Evolutionary conservation across 2,329 filamentous ascomycete species (phyloP).

Genomic region (Aspergillus caelatus): DNA sequence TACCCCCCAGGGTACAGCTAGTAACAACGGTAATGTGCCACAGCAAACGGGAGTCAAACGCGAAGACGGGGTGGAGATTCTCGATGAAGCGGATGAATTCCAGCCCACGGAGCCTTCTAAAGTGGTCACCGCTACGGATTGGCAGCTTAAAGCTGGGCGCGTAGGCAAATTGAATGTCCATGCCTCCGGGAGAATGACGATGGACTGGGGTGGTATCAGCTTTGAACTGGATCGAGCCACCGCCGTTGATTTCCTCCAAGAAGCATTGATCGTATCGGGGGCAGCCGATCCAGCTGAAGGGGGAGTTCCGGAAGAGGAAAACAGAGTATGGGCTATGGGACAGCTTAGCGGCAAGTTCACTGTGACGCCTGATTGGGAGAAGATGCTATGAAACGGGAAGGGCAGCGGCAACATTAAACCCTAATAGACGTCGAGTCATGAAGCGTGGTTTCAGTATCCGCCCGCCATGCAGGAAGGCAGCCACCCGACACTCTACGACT

Average conservation of each 20-base stretch:
- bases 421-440: background rate
- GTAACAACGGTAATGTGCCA: conserved; percentile 6
- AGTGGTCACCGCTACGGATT: conserved; percentile 44
- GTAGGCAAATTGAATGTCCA: conserved; percentile 66
- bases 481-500: background rate
- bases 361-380: conserved; percentile 62
- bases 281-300: conserved; percentile 24
- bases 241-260: conserved; percentile 61
- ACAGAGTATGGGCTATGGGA: conserved; percentile 59
- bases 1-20: conserved; percentile 4
- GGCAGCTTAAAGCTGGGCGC: conserved; percentile 53
- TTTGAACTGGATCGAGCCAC: conserved; percentile 61
- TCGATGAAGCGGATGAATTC: conserved; percentile 23
- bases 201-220: conserved; percentile 65
- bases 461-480: background rate
- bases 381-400: conserved; percentile 43
- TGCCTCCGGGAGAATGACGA: conserved; percentile 61
- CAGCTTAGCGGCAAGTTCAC: conserved; percentile 68
- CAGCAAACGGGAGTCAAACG: conserved; percentile 31
- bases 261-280: conserved; percentile 53
- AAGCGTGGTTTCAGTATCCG: background rate
- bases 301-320: conserved; percentile 34
- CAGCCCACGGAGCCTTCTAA: conserved; percentile 25
- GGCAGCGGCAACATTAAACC: background rate
- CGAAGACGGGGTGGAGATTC: conserved; percentile 35